Evolutionary conservation across 129 eudicot genomes (phyloP).

Genomic region (Flaveria linearis): DNA sequence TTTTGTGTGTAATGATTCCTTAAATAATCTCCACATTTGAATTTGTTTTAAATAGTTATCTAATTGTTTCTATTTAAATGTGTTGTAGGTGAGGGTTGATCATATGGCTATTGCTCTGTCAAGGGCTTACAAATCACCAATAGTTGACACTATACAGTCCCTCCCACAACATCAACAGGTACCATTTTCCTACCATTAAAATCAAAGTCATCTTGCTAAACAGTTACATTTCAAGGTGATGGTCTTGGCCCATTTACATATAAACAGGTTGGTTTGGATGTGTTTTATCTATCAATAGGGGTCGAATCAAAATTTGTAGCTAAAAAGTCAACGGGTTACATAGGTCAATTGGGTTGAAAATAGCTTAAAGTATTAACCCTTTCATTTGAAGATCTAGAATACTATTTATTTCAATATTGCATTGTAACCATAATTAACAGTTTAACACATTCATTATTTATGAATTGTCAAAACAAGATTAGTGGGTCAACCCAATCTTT

Average conservation of each 20-base stretch:
- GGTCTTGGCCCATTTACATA: neutral
- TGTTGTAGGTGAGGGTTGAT: slow-evolving; percentile 78
- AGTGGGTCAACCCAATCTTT: neutral
- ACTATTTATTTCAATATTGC: neutral
- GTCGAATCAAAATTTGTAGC: neutral
- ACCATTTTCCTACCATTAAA: slow-evolving; percentile 1
- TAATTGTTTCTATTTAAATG: neutral
- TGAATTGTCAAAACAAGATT: neutral
- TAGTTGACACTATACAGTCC: slow-evolving; percentile 82
- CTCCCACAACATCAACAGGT: slow-evolving; percentile 99
- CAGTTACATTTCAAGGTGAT: neutral
- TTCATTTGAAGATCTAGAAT: neutral
- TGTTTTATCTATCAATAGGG: neutral
- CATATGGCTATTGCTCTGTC: slow-evolving; percentile 97
- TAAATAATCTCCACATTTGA: neutral
- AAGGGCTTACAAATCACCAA: slow-evolving; percentile 83
- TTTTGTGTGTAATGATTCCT: neutral
- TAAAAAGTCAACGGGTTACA: neutral
- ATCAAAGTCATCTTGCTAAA: neutral
- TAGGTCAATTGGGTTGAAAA: neutral
- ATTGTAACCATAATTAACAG: neutral
- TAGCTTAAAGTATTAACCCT: neutral
- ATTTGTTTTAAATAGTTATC: neutral
- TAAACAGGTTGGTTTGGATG: neutral
- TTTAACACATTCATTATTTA: neutral